Percentiles rank a stretch among this genome's conserved stretches.
These are phyloP conservation scores for Periconia sp. DNA, from an alignment of 2,329 filamentous ascomycete species.

Conservation along the genomic window DNA sequence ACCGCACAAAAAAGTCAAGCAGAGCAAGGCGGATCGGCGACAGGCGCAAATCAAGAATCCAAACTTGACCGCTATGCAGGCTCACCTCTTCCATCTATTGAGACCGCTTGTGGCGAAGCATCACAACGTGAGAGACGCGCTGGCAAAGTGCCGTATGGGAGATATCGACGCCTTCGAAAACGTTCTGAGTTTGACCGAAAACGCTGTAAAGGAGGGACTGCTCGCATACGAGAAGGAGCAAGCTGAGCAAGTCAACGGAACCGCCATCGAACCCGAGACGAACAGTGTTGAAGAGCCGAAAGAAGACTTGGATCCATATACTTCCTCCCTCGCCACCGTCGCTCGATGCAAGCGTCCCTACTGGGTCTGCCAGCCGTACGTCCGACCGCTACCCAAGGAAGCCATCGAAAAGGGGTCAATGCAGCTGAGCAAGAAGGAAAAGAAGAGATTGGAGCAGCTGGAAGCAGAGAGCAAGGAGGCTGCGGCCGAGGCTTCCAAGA, in stretches of 20 bases:
- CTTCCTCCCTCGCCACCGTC: slow-evolving; percentile 70
- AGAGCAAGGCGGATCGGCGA: slow-evolving; percentile 52
- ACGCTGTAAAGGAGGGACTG: slow-evolving; percentile 73
- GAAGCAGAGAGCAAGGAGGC: slow-evolving; percentile 41
- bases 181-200: slow-evolving; percentile 77
- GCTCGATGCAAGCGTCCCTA: slow-evolving; percentile 79
- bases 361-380: slow-evolving; percentile 89
- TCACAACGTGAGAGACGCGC: slow-evolving; percentile 82
- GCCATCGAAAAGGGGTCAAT: slow-evolving; percentile 83
- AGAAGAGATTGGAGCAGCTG: slow-evolving; percentile 49
- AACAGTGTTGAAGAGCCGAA: slow-evolving; percentile 42
- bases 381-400: slow-evolving; percentile 85
- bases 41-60: slow-evolving; percentile 59
- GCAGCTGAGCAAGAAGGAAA: slow-evolving; percentile 72
- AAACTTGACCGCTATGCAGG: slow-evolving; percentile 83
- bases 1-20: slow-evolving; percentile 44
- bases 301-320: slow-evolving; percentile 41
- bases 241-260: slow-evolving; percentile 21
- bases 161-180: slow-evolving; percentile 80
- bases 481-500: too few species aligned
- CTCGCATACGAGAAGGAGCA: slow-evolving; percentile 64
- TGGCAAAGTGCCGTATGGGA: slow-evolving; percentile 71
- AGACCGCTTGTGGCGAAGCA: slow-evolving; percentile 80
- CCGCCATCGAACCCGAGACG: slow-evolving; percentile 13
- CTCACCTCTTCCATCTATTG: slow-evolving; percentile 91